These are phyloP conservation scores for Xylariales sp. DNA, from an alignment of 2,329 filamentous ascomycete species.

Conservation along the genomic window DNA sequence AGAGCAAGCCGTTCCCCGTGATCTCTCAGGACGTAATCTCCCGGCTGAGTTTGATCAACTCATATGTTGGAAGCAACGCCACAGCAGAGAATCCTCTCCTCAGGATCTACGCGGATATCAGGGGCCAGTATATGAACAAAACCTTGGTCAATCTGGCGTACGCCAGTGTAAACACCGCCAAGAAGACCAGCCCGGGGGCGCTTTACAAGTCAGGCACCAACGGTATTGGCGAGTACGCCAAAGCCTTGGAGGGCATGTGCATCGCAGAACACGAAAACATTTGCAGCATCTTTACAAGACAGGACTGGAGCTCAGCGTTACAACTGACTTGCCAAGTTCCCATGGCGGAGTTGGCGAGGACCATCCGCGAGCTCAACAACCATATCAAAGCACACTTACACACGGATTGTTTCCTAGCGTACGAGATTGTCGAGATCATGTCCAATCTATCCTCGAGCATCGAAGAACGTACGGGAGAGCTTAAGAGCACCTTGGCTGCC, in stretches of 20 bases:
- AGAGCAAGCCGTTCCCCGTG: slow-evolving; percentile 78
- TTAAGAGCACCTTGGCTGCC: slow-evolving; percentile 78
- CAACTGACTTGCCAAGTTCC: slow-evolving; percentile 74
- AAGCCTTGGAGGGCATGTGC: slow-evolving; percentile 83
- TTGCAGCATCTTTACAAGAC: slow-evolving; percentile 76
- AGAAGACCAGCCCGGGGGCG: slow-evolving; percentile 75
- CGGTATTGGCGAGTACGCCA: slow-evolving; percentile 84
- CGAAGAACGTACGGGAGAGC: slow-evolving; percentile 77
- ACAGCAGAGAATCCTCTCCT: slow-evolving; percentile 66
- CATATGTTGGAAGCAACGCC: slow-evolving; percentile 62
- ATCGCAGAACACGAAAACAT: slow-evolving; percentile 88
- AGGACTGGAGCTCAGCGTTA: slow-evolving; percentile 79
- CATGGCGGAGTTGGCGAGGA: slow-evolving; percentile 78
- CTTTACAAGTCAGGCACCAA: slow-evolving; percentile 87
- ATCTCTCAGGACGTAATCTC: slow-evolving; percentile 72
- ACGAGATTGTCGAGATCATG: slow-evolving; percentile 90
- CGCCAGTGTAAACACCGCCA: slow-evolving; percentile 78
- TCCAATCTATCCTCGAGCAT: slow-evolving; percentile 74
- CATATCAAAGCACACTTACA: slow-evolving; percentile 83
- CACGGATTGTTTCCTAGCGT: slow-evolving; percentile 92
- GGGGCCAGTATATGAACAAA: slow-evolving; percentile 79
- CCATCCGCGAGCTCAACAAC: slow-evolving; percentile 80
- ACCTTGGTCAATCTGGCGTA: slow-evolving; percentile 83
- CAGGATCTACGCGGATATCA: slow-evolving; percentile 78
- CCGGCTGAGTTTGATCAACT: slow-evolving; percentile 74